Base-by-base conservation (phyloP, 78 protist genomes). In the Anaeramoeba ignava region DNA sequence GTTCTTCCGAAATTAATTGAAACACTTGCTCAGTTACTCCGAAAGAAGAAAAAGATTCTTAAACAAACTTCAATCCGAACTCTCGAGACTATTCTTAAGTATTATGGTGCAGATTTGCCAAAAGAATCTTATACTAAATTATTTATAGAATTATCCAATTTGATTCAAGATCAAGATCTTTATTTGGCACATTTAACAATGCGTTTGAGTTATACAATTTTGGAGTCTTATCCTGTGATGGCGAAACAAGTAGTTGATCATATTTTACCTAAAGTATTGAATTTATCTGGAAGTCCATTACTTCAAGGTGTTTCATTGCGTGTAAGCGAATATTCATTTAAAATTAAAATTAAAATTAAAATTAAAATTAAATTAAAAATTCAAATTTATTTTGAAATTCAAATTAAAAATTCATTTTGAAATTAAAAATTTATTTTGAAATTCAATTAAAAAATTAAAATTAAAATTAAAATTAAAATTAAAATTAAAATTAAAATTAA, bases 231-330 rank as follows among this genome's bases (percentile, higher is more conserved):
- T 12, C 78, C 90, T 2, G 2, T 1, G 36, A 2, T 40, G 12
- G 88, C 42, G 27, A 12, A 85, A 0, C 33, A 0, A 17, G 2
- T 91, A 33, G 8, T 27, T 3, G 33, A 38, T 39, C 0, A 0
- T 33, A 1, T 85, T 0, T 27, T 91, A 38, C 93, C 94, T 38
- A 37, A 67, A 39, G 81, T 84, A 33, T 81, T 92, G 0, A 36
- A n/a, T 0, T 79, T 95, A 42, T n/a, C 92, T 1, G 34, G 37
- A 41, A 68, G 88, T 3, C 84, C 96, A 2, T 40, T 94, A 3
- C 90, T 93, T 38, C 96, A 95, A 82, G 96, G 97, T 37, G 82
- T 54, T 0, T 93, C 97, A 0, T 85, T 95, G 78, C 42, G 82
- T 36, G 82, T 33, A 33, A 3, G 38, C 23, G 1, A 8, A n/a